These are phyloP conservation scores for Komagataea norvegica DNA, from an alignment of 1,139 yeast genomes.

Conservation along the genomic window DNA sequence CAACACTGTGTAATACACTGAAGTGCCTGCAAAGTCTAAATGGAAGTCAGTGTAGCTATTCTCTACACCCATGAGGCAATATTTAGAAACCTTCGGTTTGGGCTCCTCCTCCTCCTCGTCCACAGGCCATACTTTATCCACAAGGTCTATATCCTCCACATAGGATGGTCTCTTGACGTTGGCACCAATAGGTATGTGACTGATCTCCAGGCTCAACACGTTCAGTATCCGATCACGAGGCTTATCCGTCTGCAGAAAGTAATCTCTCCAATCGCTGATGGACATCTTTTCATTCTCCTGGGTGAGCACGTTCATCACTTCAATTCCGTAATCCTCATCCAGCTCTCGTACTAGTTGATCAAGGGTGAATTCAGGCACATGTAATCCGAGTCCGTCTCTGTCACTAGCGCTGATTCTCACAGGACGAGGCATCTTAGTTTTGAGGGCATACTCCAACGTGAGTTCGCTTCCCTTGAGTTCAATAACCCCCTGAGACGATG, in stretches of 20 bases:
- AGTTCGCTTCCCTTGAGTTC: conserved; percentile 33
- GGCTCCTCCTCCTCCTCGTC: conserved; percentile 18
- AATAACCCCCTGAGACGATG: conserved; percentile 10
- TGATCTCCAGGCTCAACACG: conserved; percentile 77
- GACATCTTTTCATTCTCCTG: conserved; percentile 70
- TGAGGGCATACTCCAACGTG: conserved; percentile 35
- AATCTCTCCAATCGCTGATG: conserved; percentile 69
- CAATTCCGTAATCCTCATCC: conserved; percentile 62
- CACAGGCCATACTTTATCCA: conserved; percentile 57
- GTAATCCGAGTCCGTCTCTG: conserved; percentile 36
- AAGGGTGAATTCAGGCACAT: conserved; percentile 47
- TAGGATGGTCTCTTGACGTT: conserved; percentile 56
- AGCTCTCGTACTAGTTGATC: conserved; percentile 53
- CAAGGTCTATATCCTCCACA: conserved; percentile 67
- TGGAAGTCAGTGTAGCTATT: conserved; percentile 87
- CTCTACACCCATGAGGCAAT: conserved; percentile 80
- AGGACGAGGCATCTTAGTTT: conserved; percentile 34
- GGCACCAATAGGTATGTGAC: conserved; percentile 50
- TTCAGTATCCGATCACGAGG: conserved; percentile 67
- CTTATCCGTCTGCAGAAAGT: conserved; percentile 40
- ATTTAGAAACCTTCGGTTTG: conserved; percentile 73
- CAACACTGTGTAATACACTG: conserved; percentile 81
- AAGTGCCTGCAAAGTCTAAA: conserved; percentile 88
- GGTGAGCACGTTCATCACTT: conserved; percentile 87
- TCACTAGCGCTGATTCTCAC: conserved; percentile 32